Evolutionary conservation across 768 basidiomycete genomes (phyloP), one percentile per base, ranked within the genome.

Genomic region (Mycena rebaudengoi): DNA sequence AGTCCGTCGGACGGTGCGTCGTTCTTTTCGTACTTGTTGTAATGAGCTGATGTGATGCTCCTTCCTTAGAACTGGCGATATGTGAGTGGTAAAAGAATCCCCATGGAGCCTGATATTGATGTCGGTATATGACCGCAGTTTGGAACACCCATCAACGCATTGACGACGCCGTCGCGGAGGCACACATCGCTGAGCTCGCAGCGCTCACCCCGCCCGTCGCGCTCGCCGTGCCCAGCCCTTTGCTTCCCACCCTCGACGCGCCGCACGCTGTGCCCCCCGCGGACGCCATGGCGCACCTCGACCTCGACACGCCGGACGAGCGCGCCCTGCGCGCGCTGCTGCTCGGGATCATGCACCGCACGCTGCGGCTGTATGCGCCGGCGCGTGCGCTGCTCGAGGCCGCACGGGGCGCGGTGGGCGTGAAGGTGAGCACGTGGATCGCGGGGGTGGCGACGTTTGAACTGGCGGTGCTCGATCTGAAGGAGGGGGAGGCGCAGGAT

Each of bases 71-170:
- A 72, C 80, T 94, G 28, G 88, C 78, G 2, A 83, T 93, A 51
- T 92, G 91, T 92, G 88, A 40, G 59, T 32, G 11, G 30, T 59
- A 32, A 45, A n/a, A 8, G 21, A 20, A 23, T 29, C 6, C 14
- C 25, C 33, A 29, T 23, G 23, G 29, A n/a, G n/a, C n/a, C n/a
- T n/a, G n/a, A n/a, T 0, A 26, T 67, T 45, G 54, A 62, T 20
- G 4, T 7, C n/a, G n/a, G n/a, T n/a, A n/a, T n/a, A n/a, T n/a
- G n/a, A n/a, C n/a, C n/a, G 45, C 57, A 92, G 91, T 94, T 75
- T 94, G 92, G 92, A 94, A 94, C 70, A 88, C 83, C 0, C 89
- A 92, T 70, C 73, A 84, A n/a, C 85, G 90, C 5, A 83, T 91
- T 43, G 78, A 81, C 7, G 75, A 79, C 18, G 74, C 74, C 2